Evolutionary conservation across 495 filamentous ascomycete species (phyloP), one percentile per base, ranked within the genome.

Genomic region (Staphylotrichum longicolle): DNA sequence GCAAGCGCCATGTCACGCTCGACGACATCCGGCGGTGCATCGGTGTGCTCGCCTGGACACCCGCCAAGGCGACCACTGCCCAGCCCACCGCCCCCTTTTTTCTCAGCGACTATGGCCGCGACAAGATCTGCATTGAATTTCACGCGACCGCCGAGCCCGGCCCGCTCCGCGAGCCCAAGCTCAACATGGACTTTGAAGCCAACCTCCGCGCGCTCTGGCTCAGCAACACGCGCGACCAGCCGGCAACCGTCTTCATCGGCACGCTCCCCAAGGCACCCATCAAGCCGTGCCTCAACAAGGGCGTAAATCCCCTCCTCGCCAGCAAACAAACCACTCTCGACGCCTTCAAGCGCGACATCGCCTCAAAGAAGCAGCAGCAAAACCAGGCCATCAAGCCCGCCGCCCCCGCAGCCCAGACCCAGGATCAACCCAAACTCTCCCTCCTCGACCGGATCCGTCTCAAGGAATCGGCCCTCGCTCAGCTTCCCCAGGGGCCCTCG

Each of bases 371-470:
- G 66, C 72, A 74, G 66, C 72, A 74, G 54, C 62, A 76, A 44
- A 60, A 69, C 50, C 32, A 61, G 59, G 47, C 27, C 14, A 50
- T 52, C 51, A 61, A 70, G 11, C 55, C 63, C 30, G 47, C 63
- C 14, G 54, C 44, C 34, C 6, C 42, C 54, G 47, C 54, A n/a
- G 57, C 70, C 67, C 51, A 34, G 9, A 27, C 12, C 35, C 3
- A n/a, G 20, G 20, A 27, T 27, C 20, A 27, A 1, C 20, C 20
- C 27, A 53, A 53, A 30, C 72, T 79, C 71, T 73, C 68, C 62
- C 66, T 90, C 20, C 80, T 89, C 14, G 86, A 87, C 60, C 84
- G 87, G 62, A 80, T 90, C 62, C 81, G 85, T 35, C 70, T 79
- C 20, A 88, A 86, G 72, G 78, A 87, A 53, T 66, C 78, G 1